A percentile compares a stretch with the other conserved stretches of the same genome.
Conservation (phyloP, 352 stramenopile genomes). For the Phytophthora ramorum region DNA sequence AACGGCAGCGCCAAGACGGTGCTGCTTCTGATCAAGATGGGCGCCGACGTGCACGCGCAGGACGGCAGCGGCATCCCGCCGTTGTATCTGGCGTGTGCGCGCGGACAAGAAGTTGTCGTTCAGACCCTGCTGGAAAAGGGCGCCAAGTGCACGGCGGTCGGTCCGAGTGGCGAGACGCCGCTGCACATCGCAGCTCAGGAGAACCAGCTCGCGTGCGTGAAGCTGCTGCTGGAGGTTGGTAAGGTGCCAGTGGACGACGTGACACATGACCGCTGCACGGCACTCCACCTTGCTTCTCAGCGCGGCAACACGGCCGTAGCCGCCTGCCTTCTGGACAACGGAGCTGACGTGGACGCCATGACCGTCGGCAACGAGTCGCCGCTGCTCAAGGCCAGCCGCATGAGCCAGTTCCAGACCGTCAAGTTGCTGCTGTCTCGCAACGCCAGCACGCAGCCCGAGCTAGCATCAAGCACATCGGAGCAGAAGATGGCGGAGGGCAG, state of each 20-base stretch:
- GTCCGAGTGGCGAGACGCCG: slow-evolving; percentile 75
- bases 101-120: slow-evolving; percentile 67
- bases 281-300: slow-evolving; percentile 81
- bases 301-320: slow-evolving; percentile 78
- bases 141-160: slow-evolving; percentile 58
- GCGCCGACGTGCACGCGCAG: slow-evolving; percentile 66
- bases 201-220: slow-evolving; percentile 77
- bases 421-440: slow-evolving; percentile 71
- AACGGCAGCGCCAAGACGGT: slow-evolving; percentile 61
- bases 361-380: slow-evolving; percentile 73
- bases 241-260: slow-evolving; percentile 58
- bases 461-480: slow-evolving; percentile 27
- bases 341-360: slow-evolving; percentile 70
- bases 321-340: slow-evolving; percentile 69
- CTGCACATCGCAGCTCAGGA: slow-evolving; percentile 86
- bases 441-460: slow-evolving; percentile 39
- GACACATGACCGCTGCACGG: slow-evolving; percentile 69
- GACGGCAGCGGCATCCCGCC: slow-evolving; percentile 73
- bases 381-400: slow-evolving; percentile 82
- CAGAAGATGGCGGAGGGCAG: slow-evolving; percentile 31
- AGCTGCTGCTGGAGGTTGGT: slow-evolving; percentile 59
- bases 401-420: slow-evolving; percentile 82
- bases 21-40: slow-evolving; percentile 65
- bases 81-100: slow-evolving; percentile 81
- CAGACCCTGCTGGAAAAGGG: slow-evolving; percentile 65